Evolutionary conservation across 2,329 filamentous ascomycete species (phyloP).

Genomic region (Xylaria digitata): DNA sequence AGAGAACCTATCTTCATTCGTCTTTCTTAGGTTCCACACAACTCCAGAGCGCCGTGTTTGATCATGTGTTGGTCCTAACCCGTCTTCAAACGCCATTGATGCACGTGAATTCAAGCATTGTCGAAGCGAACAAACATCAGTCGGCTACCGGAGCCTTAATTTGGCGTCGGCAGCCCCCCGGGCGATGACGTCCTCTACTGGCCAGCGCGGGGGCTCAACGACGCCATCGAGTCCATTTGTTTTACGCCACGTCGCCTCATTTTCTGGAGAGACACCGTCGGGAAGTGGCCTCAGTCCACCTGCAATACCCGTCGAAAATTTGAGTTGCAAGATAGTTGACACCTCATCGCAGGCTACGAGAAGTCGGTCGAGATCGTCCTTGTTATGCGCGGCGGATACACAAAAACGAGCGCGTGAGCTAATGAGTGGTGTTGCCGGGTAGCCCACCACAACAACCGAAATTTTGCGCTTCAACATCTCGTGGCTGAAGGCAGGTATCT

Average conservation of each 20-base stretch:
- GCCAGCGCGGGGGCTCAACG: slow-evolving; percentile 82
- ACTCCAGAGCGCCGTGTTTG: slow-evolving; percentile 50
- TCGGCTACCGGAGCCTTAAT: slow-evolving; percentile 70
- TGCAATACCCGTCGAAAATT: slow-evolving; percentile 95
- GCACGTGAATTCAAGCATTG: slow-evolving; percentile 39
- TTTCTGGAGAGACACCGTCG: slow-evolving; percentile 76
- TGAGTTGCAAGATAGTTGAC: slow-evolving; percentile 90
- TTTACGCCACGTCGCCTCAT: slow-evolving; percentile 66
- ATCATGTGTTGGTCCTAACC: slow-evolving; percentile 40
- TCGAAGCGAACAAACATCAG: slow-evolving; percentile 27
- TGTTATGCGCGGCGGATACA: slow-evolving; percentile 94
- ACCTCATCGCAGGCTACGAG: slow-evolving; percentile 91
- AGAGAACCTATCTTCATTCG: slow-evolving; percentile 40
- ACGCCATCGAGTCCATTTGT: slow-evolving; percentile 59
- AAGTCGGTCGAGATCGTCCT: slow-evolving; percentile 94
- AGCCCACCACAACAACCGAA: slow-evolving; percentile 95
- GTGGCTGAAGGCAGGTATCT: slow-evolving; percentile 97
- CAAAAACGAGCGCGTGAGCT: slow-evolving; percentile 96
- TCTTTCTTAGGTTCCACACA: slow-evolving; percentile 43
- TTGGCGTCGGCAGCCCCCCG: slow-evolving; percentile 81
- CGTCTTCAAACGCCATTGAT: slow-evolving; percentile 47
- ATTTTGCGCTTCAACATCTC: slow-evolving; percentile 99
- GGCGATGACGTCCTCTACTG: slow-evolving; percentile 82
- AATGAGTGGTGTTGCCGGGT: slow-evolving; percentile 94
- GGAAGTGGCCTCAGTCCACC: slow-evolving; percentile 84